Evolutionary conservation across 1,139 yeast genomes (phyloP).

Genomic region (Neolecta irregularis): DNA sequence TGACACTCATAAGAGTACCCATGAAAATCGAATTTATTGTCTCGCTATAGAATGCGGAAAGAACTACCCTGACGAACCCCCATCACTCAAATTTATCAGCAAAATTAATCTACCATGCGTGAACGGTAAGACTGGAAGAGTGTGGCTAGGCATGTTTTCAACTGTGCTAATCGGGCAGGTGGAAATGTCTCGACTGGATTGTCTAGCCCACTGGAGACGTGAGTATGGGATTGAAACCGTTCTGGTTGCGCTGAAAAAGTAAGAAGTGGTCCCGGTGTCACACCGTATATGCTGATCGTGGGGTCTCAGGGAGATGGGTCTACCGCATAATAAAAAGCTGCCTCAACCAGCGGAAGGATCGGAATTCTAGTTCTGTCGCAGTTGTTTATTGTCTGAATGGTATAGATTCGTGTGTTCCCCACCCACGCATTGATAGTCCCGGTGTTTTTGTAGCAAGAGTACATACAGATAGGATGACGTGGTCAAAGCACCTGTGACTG

Average conservation of each 20-base stretch:
- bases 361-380: too few relatives aligned
- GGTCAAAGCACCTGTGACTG: too few relatives aligned
- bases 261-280: slow-evolving; percentile 10
- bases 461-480: too few relatives aligned
- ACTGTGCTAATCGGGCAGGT: slow-evolving; percentile 26
- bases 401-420: too few relatives aligned
- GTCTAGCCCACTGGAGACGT: slow-evolving; percentile 73
- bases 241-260: slow-evolving; percentile 66
- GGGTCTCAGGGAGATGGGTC: slow-evolving; percentile 54
- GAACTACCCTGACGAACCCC: slow-evolving; percentile 79
- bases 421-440: too few relatives aligned
- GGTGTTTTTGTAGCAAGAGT: too few relatives aligned
- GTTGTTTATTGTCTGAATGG: too few relatives aligned
- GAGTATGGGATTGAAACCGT: slow-evolving; percentile 83
- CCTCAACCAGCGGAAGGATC: slow-evolving; percentile 81
- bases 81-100: slow-evolving; percentile 60
- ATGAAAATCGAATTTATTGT: slow-evolving; percentile 85
- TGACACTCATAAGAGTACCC: slow-evolving; percentile 44
- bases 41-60: slow-evolving; percentile 69
- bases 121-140: slow-evolving; percentile 41
- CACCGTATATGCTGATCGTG: not conserved
- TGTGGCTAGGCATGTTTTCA: slow-evolving; percentile 3
- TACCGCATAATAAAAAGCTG: slow-evolving; percentile 64
- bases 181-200: slow-evolving; percentile 43
- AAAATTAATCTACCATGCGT: slow-evolving; percentile 87